Conservation (phyloP, 331 rosid genomes). For the Cydonia oblonga region DNA sequence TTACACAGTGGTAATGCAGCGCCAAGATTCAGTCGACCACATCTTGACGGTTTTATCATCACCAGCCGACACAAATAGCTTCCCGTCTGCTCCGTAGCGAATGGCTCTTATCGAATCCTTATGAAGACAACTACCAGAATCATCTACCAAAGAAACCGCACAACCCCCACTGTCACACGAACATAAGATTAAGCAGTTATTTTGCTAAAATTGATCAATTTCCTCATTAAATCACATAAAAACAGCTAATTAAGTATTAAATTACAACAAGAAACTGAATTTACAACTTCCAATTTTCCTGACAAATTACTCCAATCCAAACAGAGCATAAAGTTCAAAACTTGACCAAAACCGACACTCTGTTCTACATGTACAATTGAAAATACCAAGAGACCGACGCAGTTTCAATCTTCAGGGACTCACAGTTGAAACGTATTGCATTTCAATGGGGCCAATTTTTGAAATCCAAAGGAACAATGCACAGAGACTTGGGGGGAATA, state of each 20-base stretch:
- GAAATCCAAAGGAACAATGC: neutral
- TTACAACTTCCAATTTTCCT: neutral
- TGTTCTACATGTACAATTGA: neutral
- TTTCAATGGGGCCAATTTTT: neutral
- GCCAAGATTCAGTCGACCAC: constrained; percentile 80
- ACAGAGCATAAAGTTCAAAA: neutral
- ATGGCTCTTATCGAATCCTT: constrained; percentile 73
- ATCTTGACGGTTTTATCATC: constrained; percentile 82
- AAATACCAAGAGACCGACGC: neutral
- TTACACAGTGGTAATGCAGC: constrained; percentile 59
- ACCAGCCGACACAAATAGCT: constrained; percentile 77
- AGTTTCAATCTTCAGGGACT: neutral
- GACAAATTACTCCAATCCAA: neutral
- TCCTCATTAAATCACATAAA: neutral
- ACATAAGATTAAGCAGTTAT: neutral
- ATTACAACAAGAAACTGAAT: neutral
- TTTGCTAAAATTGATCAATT: neutral
- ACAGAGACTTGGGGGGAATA: neutral
- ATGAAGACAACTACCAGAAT: constrained; percentile 33
- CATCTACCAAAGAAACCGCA: constrained; percentile 46
- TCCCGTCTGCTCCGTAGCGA: constrained; percentile 57
- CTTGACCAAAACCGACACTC: neutral
- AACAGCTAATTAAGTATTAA: neutral
- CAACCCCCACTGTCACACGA: constrained; percentile 33
- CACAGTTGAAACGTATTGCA: neutral